A percentile compares a stretch with the other conserved stretches of the same genome.
Evolutionary conservation across 495 filamentous ascomycete genomes (phyloP).

Genomic region (Chaetomium cochliodes): DNA sequence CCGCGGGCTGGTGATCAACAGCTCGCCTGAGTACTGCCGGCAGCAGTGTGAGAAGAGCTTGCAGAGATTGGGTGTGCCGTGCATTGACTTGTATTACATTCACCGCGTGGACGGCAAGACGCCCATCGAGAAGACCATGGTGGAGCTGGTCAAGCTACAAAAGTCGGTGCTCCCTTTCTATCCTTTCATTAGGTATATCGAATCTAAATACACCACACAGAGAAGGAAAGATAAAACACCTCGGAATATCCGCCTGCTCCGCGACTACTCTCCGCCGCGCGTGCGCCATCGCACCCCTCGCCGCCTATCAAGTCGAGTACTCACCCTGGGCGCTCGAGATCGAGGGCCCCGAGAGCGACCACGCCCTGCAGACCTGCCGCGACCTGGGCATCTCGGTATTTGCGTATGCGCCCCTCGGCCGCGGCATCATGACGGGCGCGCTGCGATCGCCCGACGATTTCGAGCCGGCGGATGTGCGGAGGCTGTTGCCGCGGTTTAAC

Average conservation of each 20-base stretch:
- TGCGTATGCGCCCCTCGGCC: slow-evolving; percentile 50
- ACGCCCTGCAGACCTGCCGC: slow-evolving; percentile 43
- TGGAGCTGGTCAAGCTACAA: slow-evolving; percentile 48
- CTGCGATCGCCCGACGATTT: slow-evolving; percentile 38
- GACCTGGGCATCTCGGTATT: slow-evolving; percentile 51
- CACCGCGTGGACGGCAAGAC: slow-evolving; percentile 55
- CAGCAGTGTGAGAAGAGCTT: slow-evolving; percentile 53
- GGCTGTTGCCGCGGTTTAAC: slow-evolving; percentile 43
- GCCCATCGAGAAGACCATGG: slow-evolving; percentile 64
- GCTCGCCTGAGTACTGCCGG: slow-evolving; percentile 54
- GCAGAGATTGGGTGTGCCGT: slow-evolving; percentile 48
- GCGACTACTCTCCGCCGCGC: slow-evolving; percentile 44
- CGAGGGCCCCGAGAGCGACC: slow-evolving; percentile 37
- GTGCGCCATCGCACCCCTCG: slow-evolving; percentile 37
- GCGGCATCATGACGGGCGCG: slow-evolving; percentile 48
- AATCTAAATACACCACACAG: too few relatives aligned
- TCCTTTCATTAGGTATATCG: too few relatives aligned
- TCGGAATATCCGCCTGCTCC: slow-evolving; percentile 49
- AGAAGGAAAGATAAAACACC: slow-evolving; percentile 52
- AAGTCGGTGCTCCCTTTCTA: slow-evolving; percentile 13
- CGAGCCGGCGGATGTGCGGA: slow-evolving; percentile 43
- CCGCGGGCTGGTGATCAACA: slow-evolving; percentile 36
- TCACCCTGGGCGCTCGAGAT: slow-evolving; percentile 46
- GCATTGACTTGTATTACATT: slow-evolving; percentile 62
- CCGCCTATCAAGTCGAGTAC: slow-evolving; percentile 51